Evolutionary conservation across 164 flowering plant species (phyloP), one percentile per base, ranked within the genome.

Genomic region (Sedum album): DNA sequence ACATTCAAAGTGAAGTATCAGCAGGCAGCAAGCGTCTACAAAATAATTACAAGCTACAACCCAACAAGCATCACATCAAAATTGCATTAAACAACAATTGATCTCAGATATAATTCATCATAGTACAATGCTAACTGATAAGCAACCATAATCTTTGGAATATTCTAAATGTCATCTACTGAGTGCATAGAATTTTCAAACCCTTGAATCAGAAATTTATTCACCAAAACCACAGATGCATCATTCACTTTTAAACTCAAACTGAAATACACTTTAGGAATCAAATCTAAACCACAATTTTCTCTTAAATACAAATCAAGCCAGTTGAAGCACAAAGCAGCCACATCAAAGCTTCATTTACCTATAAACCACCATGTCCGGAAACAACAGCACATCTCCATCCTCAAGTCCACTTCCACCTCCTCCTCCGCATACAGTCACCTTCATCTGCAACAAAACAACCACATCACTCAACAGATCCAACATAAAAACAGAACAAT

Each of bases 351-450:
- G 6, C 6, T 28, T 11, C 60, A 66, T 35, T 71, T 68, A 94
- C 97, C 84, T 87, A 82, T 86, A 91, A 75, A 78, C 81, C 73
- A 89, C 71, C 99, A 89, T 91, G 1, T 91, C 93, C 1, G 97
- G 97, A 66, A 91, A 94, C 69, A 91, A 75, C 70, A 90, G 60
- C 31, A 94, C 83, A 75, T 91, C 99, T 23, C 97, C 96, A 66
- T 89, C 80, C 15, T 82, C 73, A 41, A 74, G 75, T 42, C 77
- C 85, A 1, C 80, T 55, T 17, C 80, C 90, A 7, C 80, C 83
- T 9, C 79, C 66, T 63, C 85, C 96, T 66, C 82, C 93, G 49
- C 85, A 86, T 26, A 91, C 42, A 4, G 97, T 89, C 73, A 93
- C 62, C 46, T 35, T 35, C 38, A 7, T 35, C 38, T 35, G 38